Evolutionary conservation across 2,329 filamentous ascomycete genomes (phyloP), one percentile per base, ranked within the genome.

Genomic region (Seiridium cupressi): DNA sequence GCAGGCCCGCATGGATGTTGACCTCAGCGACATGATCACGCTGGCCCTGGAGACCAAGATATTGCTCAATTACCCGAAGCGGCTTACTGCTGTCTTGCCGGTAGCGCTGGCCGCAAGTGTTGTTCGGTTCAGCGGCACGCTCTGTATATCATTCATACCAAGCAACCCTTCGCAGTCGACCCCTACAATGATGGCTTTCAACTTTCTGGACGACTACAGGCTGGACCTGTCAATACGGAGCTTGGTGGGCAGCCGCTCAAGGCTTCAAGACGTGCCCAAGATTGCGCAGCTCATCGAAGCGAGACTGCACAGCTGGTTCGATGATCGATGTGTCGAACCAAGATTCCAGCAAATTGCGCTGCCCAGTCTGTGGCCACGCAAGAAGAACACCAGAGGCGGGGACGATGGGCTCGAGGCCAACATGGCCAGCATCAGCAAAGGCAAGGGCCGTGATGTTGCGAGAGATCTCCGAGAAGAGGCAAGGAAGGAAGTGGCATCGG

Each of bases 1-100:
- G 26, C 95, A 99, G 74, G 95, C 95, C 1, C 82, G 93, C 61
- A 96, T 99, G 91, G 95, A 99, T 74, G 93, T 99, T 42, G 95
- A 99, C 73, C 79, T 99, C 61, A 95, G 91, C 75, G 95, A 99
- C 76, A 93, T 97, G 76, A 92, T 99, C 61, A 99, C 95, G 0
- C 81, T 99, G 58, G 95, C 93, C 0, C 83, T 99, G 34, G 95
- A 99, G 79, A 99, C 95, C 3, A 97, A 95, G 68, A 80, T 99
- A 63, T 83, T 97, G 53, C 83, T 99, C 59, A 99, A 99, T 76
- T 99, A 96, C 73, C 95, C 95, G 0, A 96, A 93, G 72, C 91
- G 91, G 6, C 81, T 92, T 58, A 91, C 93, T 5, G 95, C 95
- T 0, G 89, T 97, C 6, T 81, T 99, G 1, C 95, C 95, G 3